phyloP scores from a whole-genome alignment of 306 rosid species.

The Carpinus viminea region DNA sequence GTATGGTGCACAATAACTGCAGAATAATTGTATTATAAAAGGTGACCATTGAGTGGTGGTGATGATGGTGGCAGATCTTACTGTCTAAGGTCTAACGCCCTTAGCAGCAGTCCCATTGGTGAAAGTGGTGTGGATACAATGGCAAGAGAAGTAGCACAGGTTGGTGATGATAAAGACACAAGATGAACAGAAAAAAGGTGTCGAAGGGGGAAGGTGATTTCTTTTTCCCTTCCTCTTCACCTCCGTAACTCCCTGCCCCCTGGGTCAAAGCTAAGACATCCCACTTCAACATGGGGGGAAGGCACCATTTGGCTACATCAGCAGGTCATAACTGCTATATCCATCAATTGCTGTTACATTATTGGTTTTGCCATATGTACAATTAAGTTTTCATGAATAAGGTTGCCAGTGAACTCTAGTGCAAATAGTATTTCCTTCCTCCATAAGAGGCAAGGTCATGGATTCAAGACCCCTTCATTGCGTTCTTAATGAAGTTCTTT shows the following conservation, averaged over 20 bases:
- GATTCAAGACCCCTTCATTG: background rate
- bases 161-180: background rate
- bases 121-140: background rate
- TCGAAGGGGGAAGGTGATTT: background rate
- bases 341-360: background rate
- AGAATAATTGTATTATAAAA: background rate
- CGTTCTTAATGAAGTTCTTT: no score
- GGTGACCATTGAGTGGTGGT: background rate
- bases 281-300: background rate
- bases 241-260: no score
- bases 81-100: background rate
- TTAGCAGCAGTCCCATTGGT: background rate
- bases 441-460: background rate
- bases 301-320: background rate
- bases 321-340: background rate
- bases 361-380: no score
- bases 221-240: background rate
- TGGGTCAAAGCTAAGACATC: background rate
- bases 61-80: background rate
- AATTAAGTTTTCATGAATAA: background rate
- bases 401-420: background rate
- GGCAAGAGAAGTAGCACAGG: background rate
- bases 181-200: background rate
- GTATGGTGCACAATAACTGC: slow-evolving; percentile 20
- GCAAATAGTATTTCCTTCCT: background rate